These are phyloP conservation scores for Vitis vinifera DNA, from an alignment of 164 flowering plant species.

Conservation along the genomic window ASM3070453v1 NC_081811.1:3969001-3969500, in stretches of 20 bases:
- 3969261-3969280: conserved; percentile 17
- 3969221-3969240: conserved; percentile 19
- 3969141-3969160: conserved; percentile 12
- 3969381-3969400: conserved; percentile 18
- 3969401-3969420: conserved; percentile 8
- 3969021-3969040: neutral
- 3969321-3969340: neutral
- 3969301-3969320: neutral
- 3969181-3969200: conserved; percentile 23
- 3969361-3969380: neutral
- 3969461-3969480: conserved; percentile 19
- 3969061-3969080: conserved; percentile 2
- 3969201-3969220: conserved; percentile 13
- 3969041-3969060: neutral
- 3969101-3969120: conserved; percentile 1
- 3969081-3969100: neutral
- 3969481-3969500: conserved; percentile 46
- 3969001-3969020: neutral
- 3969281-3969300: conserved; percentile 7
- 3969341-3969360: conserved; percentile 1
- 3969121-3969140: conserved; percentile 8
- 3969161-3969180: conserved; percentile 24
- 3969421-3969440: conserved; percentile 13
- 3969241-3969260: conserved; percentile 19
- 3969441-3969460: conserved; percentile 18